Evolutionary conservation across 2,329 filamentous ascomycete species (phyloP), one percentile per base, ranked within the genome.

Genomic region (Ceratocystis huliohia): DNA sequence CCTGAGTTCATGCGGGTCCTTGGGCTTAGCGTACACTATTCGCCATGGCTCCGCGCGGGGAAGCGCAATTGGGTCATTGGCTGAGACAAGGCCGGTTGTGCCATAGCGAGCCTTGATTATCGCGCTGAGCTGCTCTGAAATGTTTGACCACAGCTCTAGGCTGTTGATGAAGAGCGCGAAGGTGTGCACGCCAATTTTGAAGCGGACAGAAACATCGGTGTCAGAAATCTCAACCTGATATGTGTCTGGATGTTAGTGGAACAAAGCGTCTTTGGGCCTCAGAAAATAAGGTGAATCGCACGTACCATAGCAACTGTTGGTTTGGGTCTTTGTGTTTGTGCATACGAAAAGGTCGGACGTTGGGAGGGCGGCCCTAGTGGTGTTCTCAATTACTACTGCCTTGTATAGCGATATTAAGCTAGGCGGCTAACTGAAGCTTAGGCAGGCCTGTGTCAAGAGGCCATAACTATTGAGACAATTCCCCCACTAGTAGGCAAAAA

Each of bases 111-210:
- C 83, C 33, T 73, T 77, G 5, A 91, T 75, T 10, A 84, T 76
- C 0, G 77, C 74, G 20, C 88, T 75, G 1, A 92, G 81, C 22
- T 84, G 80, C 20, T 78, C 71, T 66, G 84, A 84, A 67, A 88
- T 76, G 1, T 78, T 74, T 17, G 78, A 75, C 71, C 90, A 83
- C 10, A 84, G 75, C 48, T 81, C 80, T 15, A 81, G 76, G 4
- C 84, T 77, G 48, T 84, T 80, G 59, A 87, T 80, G 69, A 88
- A 85, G 67, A 91, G 78, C 71, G 88, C 83, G 69, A 91, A 79
- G 3, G 87, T 91, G 71, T 85, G 82, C 67, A 84, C 83, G 72
- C 87, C 85, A 73, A 88, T 82, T 74, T 90, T 91, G 76, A 92
- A 85, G 68, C 86, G 82, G 66, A 92, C 77, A 8, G 87, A 89